Base-by-base conservation (phyloP, 2,329 filamentous ascomycete genomes). In the Corynespora cassiicola region DNA sequence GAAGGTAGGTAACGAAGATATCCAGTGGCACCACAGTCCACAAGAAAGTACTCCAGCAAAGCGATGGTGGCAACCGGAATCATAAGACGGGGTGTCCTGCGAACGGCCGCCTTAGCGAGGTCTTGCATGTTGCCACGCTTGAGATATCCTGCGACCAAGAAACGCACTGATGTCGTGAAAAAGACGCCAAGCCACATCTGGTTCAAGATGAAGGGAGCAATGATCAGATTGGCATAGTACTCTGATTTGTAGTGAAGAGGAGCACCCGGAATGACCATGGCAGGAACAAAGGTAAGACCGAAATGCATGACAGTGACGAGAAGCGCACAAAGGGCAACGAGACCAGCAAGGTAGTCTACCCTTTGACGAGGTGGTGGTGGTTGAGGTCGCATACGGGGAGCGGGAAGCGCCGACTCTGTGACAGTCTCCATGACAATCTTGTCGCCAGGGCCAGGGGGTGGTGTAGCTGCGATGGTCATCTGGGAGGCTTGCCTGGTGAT, bases 101-200 rank as follows among this genome's bases (percentile, higher is more conserved):
- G 62, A 10, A 75, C 63, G 22, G 69, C 70, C 35, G 73, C 74
- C 42, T 75, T 66, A 3, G 71, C 72, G 23, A 77, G 62, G 18
- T 68, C 65, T 16, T 65, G 51, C 10, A 76, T 54, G 21, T 74
- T 69, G 12, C 72, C 74, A 4, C 62, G 68, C 29, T 60, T 65
- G 7, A 77, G 61, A 34, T 74, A 77, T 24, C 63, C 63, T 2
- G 66, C 56, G 9, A 67, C 64, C 19, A 76, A 42, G 51, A 77
- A 77, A 30, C 74, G 70, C 24, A 71, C 72, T 0, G 74, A 74
- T 6, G 71, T 76, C 7, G 72, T 72, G 54, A 77, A 72, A 58
- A 77, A 76, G 16, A 73, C 70, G 14, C 74, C 74, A 9, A 77
- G 70, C 69, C 72, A 75, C 39, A 75, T 64, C 26, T 70, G 70